phyloP scores from a whole-genome alignment of 768 basidiomycete genomes.

The Tulasnella sp. region DNA sequence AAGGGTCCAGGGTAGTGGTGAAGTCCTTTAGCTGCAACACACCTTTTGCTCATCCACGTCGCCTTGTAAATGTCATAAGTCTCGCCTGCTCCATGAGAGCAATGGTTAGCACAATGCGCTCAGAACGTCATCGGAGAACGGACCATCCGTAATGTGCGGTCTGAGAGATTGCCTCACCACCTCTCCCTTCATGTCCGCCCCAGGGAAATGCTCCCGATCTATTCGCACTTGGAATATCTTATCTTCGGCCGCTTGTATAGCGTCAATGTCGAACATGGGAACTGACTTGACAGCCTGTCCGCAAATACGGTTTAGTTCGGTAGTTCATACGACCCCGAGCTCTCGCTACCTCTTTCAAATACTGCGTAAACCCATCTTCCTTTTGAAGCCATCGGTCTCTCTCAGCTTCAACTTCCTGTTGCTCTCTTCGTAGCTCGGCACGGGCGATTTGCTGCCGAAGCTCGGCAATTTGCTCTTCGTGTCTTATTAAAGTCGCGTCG shows the following conservation, averaged over 20 bases:
- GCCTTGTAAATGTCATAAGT: not conserved
- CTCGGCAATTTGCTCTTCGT: too few relatives aligned
- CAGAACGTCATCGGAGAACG: not conserved
- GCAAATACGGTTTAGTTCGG: not conserved
- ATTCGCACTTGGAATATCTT: not conserved
- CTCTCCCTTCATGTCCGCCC: not conserved
- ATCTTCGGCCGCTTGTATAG: not conserved
- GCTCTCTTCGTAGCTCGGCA: too few relatives aligned
- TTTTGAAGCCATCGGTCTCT: too few relatives aligned
- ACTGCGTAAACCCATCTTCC: too few relatives aligned
- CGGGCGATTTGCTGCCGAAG: too few relatives aligned
- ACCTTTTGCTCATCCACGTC: not conserved
- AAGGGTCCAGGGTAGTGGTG: too few relatives aligned
- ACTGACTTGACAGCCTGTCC: not conserved
- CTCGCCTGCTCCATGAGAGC: not conserved
- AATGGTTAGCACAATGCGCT: not conserved
- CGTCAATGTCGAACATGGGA: not conserved
- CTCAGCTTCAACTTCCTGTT: too few relatives aligned
- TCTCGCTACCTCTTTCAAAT: not conserved
- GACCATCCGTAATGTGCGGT: not conserved
- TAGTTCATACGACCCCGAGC: not conserved
- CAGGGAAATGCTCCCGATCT: not conserved
- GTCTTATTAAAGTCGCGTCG: too few relatives aligned
- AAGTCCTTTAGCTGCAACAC: not conserved
- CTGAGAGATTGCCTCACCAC: not conserved